Conservation (phyloP, 176 grass and related monocot genomes). For the Secale cereale region DNA sequence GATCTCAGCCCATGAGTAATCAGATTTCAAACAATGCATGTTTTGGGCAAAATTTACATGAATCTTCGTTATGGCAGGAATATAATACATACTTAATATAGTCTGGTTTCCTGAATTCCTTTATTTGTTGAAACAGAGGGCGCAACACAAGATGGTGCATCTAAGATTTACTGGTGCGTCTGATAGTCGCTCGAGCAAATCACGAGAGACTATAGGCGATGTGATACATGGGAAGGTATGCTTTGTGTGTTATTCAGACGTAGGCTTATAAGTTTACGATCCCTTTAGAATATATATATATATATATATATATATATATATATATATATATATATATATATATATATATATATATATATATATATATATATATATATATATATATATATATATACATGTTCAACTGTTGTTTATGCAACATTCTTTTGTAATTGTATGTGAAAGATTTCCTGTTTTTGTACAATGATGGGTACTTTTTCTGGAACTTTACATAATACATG, state of each 20-base stretch:
- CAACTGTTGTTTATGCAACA: background rate
- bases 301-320: too few species aligned
- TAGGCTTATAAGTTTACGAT: background rate
- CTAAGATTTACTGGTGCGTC: background rate
- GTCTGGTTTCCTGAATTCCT: background rate
- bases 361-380: too few species aligned
- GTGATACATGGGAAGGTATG: background rate
- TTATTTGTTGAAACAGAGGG: background rate
- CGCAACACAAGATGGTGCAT: background rate
- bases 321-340: too few species aligned
- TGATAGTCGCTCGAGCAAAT: background rate
- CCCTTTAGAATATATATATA: background rate
- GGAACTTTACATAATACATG: background rate
- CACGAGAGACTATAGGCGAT: background rate
- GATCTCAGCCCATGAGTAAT: too few species aligned
- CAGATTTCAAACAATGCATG: too few species aligned
- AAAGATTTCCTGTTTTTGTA: background rate
- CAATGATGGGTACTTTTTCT: background rate
- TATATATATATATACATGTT: background rate
- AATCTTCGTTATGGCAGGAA: background rate
- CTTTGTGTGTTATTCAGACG: background rate
- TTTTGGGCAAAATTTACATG: background rate
- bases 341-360: too few species aligned
- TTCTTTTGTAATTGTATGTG: background rate
- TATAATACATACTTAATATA: background rate